Conservation (phyloP, 495 filamentous ascomycete species). For the Podospora didyma region DNA sequence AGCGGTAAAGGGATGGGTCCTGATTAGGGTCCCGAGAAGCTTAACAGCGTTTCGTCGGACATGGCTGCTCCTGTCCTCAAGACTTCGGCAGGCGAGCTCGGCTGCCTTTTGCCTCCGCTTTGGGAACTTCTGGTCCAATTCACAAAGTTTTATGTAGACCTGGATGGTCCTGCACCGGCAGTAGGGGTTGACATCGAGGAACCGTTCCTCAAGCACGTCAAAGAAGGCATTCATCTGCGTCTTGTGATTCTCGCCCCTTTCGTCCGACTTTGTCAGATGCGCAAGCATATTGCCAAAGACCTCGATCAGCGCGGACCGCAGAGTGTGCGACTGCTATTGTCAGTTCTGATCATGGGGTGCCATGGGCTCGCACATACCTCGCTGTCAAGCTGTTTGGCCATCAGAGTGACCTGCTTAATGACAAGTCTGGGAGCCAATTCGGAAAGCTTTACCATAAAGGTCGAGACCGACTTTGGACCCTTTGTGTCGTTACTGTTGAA, state of each 20-base stretch:
- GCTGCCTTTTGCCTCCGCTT: constrained; percentile 84
- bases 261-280: constrained; percentile 86
- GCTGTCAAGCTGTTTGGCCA: constrained; percentile 91
- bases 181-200: constrained; percentile 96
- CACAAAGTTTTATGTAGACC: constrained; percentile 86
- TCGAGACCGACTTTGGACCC: constrained; percentile 97
- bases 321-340: constrained; percentile 70
- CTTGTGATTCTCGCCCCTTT: constrained; percentile 85
- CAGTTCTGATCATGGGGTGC: constrained; percentile 5
- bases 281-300: constrained; percentile 97
- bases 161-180: constrained; percentile 89
- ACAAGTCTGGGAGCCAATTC: constrained; percentile 87
- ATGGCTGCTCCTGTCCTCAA: constrained; percentile 98
- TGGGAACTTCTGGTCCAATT: constrained; percentile 89
- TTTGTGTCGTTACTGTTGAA: constrained; percentile 94
- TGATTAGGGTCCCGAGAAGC: constrained; percentile 77
- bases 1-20: constrained; percentile 88
- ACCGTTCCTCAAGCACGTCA: constrained; percentile 91
- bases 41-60: constrained; percentile 95
- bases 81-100: constrained; percentile 77
- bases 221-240: constrained; percentile 94
- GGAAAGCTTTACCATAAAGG: constrained; percentile 93
- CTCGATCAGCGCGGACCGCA: constrained; percentile 90
- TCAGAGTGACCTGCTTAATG: constrained; percentile 92
- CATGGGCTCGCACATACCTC: constrained; percentile 53